Base-by-base conservation (phyloP, 1,284 basidiomycete species). In the Ceratobasidium theobromae region DNA sequence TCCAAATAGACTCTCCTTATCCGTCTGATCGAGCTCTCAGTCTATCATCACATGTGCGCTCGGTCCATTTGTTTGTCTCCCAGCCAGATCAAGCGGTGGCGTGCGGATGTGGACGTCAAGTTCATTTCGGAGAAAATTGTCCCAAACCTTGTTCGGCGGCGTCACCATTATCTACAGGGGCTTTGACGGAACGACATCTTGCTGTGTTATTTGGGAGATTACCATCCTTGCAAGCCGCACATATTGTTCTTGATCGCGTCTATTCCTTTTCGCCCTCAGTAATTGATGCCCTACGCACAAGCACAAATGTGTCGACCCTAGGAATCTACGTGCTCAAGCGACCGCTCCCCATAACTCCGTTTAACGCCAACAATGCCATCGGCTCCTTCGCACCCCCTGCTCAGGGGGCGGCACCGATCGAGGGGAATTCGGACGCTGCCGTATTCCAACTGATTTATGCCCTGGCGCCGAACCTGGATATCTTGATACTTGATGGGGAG, bases 371-470 rank as follows among this genome's bases (percentile, higher is more conserved):
- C 40, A 57, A 45, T 27, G 40, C 40, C 1, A 32, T 57, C 27
- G 25, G 48, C 11, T 51, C 25, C 6, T n/a, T n/a, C n/a, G n/a
- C n/a, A n/a, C n/a, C n/a, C n/a, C n/a, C n/a, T 23, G 28, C 16
- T 35, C 12, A 3, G 28, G 25, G n/a, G 18, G 28, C 18, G 6
- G 21, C 33, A 12, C 25, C 35, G 3, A 32, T 11, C 40, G 40
- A 57, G 18, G 35, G 16, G 4, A 40, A 33, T 18, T 21, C 38
- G 23, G 33, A 57, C 27, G 40, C 41, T 12, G 40, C 54, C 54
- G 54, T 57, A 9, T 57, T 57, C 40, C 54, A 57, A 27, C 54
- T 57, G 23, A 41, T 57, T 14, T 23, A 40, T 8, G 54, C 54
- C 14, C 41, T 57, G 5, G 54, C 54, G 8, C 54, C 54, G 4